These are phyloP conservation scores for Metschnikowia dekortorum DNA, from an alignment of 805 yeast species.

Conservation along the genomic window DNA sequence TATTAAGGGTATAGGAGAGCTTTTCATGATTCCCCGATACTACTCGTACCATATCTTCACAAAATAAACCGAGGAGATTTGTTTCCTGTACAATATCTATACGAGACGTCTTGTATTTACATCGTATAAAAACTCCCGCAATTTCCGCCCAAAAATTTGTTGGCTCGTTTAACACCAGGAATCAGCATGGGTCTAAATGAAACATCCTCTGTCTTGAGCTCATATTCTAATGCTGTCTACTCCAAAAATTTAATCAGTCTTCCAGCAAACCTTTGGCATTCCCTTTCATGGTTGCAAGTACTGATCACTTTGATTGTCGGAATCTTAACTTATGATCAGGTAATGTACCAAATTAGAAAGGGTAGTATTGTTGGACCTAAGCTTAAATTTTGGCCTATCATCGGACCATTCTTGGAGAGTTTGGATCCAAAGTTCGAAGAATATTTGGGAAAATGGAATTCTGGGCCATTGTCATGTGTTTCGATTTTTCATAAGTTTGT, in stretches of 20 bases:
- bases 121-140: constrained; percentile 4
- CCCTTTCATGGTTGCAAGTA: constrained; percentile 53
- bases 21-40: not conserved
- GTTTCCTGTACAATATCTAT: not conserved
- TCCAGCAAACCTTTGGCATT: constrained; percentile 8
- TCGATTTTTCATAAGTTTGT: constrained; percentile 98
- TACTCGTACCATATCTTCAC: not conserved
- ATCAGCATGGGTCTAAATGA: not conserved
- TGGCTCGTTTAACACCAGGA: not conserved
- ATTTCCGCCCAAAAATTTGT: constrained; percentile 1
- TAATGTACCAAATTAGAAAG: constrained; percentile 73
- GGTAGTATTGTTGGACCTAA: constrained; percentile 90
- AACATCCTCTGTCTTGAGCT: not conserved
- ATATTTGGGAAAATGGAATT: constrained; percentile 87
- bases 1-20: not conserved
- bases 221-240: not conserved
- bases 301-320: constrained; percentile 43
- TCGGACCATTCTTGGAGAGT: constrained; percentile 93
- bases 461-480: constrained; percentile 93
- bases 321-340: constrained; percentile 62
- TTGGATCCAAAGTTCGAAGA: constrained; percentile 94
- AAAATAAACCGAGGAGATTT: not conserved
- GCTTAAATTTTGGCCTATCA: constrained; percentile 86
- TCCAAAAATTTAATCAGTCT: not conserved
- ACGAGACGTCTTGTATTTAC: constrained; percentile 4